Percentiles rank a stretch among this genome's conserved stretches.
Conservation (phyloP, 441 rosid genomes). For the Codiaeum variegatum region DNA sequence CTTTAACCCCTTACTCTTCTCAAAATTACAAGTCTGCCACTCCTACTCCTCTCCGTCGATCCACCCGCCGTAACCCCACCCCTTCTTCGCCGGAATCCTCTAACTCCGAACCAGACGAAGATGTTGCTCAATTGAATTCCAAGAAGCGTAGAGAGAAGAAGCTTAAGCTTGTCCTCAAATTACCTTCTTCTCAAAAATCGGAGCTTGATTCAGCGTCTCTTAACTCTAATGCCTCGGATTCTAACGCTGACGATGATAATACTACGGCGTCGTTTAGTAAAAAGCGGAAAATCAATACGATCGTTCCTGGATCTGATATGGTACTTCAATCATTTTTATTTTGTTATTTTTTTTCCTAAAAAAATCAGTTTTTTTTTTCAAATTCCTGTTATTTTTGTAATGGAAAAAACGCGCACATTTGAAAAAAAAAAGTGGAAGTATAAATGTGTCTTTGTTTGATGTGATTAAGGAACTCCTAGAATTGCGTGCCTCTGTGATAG, state of each 20-base stretch:
- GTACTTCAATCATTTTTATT: constrained; percentile 18
- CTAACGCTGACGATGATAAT: constrained; percentile 29
- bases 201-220: constrained; percentile 21
- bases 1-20: constrained; percentile 24
- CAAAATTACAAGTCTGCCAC: constrained; percentile 43
- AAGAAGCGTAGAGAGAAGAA: constrained; percentile 44
- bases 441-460: constrained; percentile 14
- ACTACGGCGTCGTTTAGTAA: constrained; percentile 23
- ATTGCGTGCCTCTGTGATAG: constrained; percentile 39
- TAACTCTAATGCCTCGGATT: constrained; percentile 30
- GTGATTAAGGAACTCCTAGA: constrained; percentile 36
- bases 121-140: constrained; percentile 19
- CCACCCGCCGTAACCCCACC: constrained; percentile 47
- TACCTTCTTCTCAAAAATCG: constrained; percentile 32
- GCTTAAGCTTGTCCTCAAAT: constrained; percentile 46
- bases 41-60: constrained; percentile 47
- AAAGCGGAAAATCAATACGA: constrained; percentile 51
- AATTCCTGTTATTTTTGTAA: constrained; percentile 17
- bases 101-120: constrained; percentile 5
- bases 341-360: neutral
- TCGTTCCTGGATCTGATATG: constrained; percentile 48
- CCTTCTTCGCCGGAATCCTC: constrained; percentile 21
- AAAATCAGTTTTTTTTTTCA: constrained; percentile 5
- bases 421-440: neutral
- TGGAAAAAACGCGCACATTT: constrained; percentile 23